Evolutionary conservation across 768 basidiomycete genomes (phyloP), one percentile per base, ranked within the genome.

Genomic region (Tricholoma sp.): DNA sequence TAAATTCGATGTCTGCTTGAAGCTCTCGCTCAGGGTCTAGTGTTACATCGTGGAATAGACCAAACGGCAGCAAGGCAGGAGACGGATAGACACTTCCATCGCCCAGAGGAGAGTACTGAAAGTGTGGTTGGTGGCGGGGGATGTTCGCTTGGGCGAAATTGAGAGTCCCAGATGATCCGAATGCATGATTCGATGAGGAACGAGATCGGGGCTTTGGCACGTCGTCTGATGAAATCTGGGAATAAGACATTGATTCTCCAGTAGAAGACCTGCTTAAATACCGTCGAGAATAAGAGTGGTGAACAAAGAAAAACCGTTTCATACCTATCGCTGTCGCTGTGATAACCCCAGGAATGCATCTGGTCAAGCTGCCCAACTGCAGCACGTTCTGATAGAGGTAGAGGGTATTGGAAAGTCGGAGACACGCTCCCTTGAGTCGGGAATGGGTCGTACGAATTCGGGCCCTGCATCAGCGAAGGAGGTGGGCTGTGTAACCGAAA

Each of bases 311-410:
- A 21, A 50, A 49, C 22, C 16, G 21, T 60, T 57, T 27, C 46
- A 8, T 56, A 70, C 67, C 66, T 68, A 32, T 31, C 56, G 41
- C 63, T 63, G 21, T 66, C 65, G 21, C 66, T 66, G 8, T 62
- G 59, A 55, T 63, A 65, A 51, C 60, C 59, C 63, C 62, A 63
- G 43, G 66, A 57, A 41, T 61, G 52, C 52, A 63, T 35, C 37
- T 64, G 47, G 2, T 50, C 47, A 52, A 57, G 27, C 32, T 54
- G 49, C 9, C 29, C 47, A 29, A 50, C 47, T 4, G 27, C 16
- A 31, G 47, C 29, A 9, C 47, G 47, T 31, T 50, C 27, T 27
- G 29, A 18, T 18, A 50, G 29, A 27, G 56, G 51, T 14, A 56
- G 22, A 5, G 57, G 57, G 11, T 51, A 51, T 9, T 58, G 58